phyloP scores from a whole-genome alignment of 768 basidiomycete species.

The Cystofilobasidium capitatum region DNA sequence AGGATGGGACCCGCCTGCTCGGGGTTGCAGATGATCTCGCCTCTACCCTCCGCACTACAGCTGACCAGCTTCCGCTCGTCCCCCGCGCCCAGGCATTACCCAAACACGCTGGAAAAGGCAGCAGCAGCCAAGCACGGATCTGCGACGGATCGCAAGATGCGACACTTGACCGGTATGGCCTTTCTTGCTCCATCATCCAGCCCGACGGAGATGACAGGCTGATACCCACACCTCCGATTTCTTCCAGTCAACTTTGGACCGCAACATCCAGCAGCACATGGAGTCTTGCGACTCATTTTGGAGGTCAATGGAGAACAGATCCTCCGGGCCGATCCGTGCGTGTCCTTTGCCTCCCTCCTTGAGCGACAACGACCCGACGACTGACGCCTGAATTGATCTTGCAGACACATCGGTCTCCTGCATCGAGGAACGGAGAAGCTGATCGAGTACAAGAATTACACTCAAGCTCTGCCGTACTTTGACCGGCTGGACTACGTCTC shows the following conservation, averaged over 20 bases:
- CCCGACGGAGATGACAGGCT: background rate
- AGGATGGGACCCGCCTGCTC: too few species aligned
- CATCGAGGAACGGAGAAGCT: conserved; percentile 98
- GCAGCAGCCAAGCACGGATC: conserved; percentile 50
- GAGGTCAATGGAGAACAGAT: conserved; percentile 82
- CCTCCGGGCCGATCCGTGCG: conserved; percentile 38
- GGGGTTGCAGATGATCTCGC: too few species aligned
- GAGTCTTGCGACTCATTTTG: conserved; percentile 91
- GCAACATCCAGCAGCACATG: conserved; percentile 97
- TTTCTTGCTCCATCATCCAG: conserved; percentile 13
- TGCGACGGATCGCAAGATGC: conserved; percentile 81
- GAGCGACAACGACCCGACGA: too few species aligned
- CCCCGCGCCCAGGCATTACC: background rate
- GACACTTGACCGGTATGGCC: conserved; percentile 81
- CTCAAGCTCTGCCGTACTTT: conserved; percentile 95
- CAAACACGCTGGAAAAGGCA: background rate
- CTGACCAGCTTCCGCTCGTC: too few species aligned
- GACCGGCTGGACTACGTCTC: conserved; percentile 98
- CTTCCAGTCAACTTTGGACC: conserved; percentile 85
- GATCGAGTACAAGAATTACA: conserved; percentile 97
- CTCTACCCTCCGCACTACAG: too few species aligned
- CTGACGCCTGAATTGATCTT: too few species aligned
- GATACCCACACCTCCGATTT: background rate
- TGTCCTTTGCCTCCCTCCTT: conserved; percentile 42
- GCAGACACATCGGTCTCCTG: conserved; percentile 77